Conservation (phyloP, 1,139 yeast species). For the Lodderomyces elongisporus region DNA sequence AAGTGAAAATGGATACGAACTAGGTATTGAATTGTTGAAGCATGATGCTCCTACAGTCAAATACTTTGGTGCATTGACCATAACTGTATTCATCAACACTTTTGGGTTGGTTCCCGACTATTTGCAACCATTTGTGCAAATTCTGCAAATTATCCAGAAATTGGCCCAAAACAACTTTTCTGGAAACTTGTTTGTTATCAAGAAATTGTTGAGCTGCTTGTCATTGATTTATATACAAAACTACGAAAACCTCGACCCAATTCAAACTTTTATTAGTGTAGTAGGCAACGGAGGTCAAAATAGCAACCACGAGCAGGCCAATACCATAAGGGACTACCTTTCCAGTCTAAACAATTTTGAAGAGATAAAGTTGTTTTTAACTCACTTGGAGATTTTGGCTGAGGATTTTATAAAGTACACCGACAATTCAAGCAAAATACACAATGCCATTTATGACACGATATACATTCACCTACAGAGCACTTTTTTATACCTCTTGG, state of each 20-base stretch:
- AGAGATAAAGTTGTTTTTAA: slow-evolving; percentile 14
- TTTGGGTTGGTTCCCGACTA: slow-evolving; percentile 10
- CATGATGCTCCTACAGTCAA: slow-evolving; percentile 45
- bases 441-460: slow-evolving; percentile 12
- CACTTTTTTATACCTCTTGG: slow-evolving; percentile 8
- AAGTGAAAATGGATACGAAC: slow-evolving; percentile 42
- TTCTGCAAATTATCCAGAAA: slow-evolving; percentile 3
- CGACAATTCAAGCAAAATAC: slow-evolving; percentile 15
- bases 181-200: slow-evolving; percentile 22
- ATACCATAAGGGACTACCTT: neutral
- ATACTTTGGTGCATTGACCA: slow-evolving; percentile 71
- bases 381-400: slow-evolving; percentile 47
- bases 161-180: slow-evolving; percentile 7
- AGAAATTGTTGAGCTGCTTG: slow-evolving; percentile 46
- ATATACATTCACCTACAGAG: slow-evolving; percentile 8
- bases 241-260: slow-evolving; percentile 14
- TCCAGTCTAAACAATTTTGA: slow-evolving; percentile 1
- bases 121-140: slow-evolving; percentile 9
- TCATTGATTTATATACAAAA: slow-evolving; percentile 44
- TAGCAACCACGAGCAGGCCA: neutral
- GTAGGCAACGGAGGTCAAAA: neutral
- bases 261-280: slow-evolving; percentile 2
- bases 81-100: slow-evolving; percentile 52
- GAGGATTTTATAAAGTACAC: slow-evolving; percentile 48
- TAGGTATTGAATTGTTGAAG: slow-evolving; percentile 47